These are phyloP conservation scores for Zizania palustris DNA, from an alignment of 202 grass and related monocot genomes.

Conservation along the genomic window DNA sequence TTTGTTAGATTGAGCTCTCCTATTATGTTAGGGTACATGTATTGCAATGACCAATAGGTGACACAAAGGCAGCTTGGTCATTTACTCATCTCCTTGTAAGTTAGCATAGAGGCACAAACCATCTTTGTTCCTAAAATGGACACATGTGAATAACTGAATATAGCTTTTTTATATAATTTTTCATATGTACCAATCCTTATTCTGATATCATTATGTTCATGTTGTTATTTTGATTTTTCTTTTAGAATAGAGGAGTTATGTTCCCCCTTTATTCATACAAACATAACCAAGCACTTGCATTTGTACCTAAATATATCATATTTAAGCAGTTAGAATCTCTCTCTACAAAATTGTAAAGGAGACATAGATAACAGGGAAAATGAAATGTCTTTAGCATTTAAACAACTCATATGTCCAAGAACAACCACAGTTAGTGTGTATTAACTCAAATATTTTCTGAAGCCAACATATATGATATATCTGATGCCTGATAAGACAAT, in stretches of 20 bases:
- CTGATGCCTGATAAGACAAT: not conserved
- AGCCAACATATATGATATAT: too few relatives aligned
- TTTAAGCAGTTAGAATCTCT: slow-evolving; percentile 20
- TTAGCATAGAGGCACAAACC: not conserved
- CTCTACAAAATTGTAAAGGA: not conserved
- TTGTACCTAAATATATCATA: not conserved
- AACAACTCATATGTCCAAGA: not conserved
- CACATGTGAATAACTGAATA: not conserved
- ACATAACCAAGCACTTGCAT: not conserved
- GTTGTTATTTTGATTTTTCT: not conserved
- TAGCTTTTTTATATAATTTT: not conserved
- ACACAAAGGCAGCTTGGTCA: not conserved
- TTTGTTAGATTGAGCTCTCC: not conserved
- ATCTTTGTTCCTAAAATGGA: slow-evolving; percentile 9
- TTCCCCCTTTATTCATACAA: slow-evolving; percentile 18
- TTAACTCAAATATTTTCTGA: not conserved
- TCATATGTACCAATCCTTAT: not conserved
- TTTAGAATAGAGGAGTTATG: slow-evolving; percentile 2
- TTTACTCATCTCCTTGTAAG: not conserved
- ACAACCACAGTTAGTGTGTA: not conserved
- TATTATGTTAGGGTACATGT: not conserved
- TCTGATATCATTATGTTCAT: slow-evolving; percentile 25
- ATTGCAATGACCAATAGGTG: not conserved
- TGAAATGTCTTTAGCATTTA: not conserved
- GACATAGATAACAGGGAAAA: not conserved